These are phyloP conservation scores for Lactarius tabidus DNA, from an alignment of 768 basidiomycete species.

Conservation along the genomic window DNA sequence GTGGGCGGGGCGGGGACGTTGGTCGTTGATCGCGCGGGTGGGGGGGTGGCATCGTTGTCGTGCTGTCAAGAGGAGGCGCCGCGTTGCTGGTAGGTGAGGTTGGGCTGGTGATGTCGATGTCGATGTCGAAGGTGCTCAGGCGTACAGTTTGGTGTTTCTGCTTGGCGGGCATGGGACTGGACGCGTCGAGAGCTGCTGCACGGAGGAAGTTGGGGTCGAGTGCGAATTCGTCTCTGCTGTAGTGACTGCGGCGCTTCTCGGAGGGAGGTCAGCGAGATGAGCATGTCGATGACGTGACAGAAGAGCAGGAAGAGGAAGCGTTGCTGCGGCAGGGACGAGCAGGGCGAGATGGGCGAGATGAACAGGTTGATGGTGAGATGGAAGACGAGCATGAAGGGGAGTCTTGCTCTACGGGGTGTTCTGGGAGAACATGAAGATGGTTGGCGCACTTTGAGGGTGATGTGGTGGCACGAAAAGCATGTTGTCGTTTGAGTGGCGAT, in stretches of 20 bases:
- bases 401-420: slow-evolving; percentile 30
- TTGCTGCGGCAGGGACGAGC: no score
- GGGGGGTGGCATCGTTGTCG: background rate
- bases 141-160: slow-evolving; percentile 5
- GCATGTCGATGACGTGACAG: slow-evolving; percentile 1
- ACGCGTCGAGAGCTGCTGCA: slow-evolving; percentile 4
- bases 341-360: slow-evolving; percentile 12
- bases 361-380: slow-evolving; percentile 1
- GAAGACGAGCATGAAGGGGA: slow-evolving; percentile 21
- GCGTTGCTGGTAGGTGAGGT: slow-evolving; percentile 26
- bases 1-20: slow-evolving; percentile 13
- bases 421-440: slow-evolving; percentile 32
- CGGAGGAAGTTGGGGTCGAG: slow-evolving; percentile 9
- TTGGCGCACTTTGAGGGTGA: slow-evolving; percentile 28
- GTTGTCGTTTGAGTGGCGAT: slow-evolving; percentile 19
- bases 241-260: slow-evolving; percentile 21
- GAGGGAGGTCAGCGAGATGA: slow-evolving; percentile 16
- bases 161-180: background rate
- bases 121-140: slow-evolving; percentile 20
- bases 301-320: slow-evolving; percentile 18
- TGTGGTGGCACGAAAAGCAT: slow-evolving; percentile 15
- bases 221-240: slow-evolving; percentile 29
- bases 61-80: background rate
- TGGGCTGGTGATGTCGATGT: slow-evolving; percentile 20
- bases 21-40: background rate